Evolutionary conservation across 441 rosid species (phyloP).

Genomic region (Codiaeum variegatum): DNA sequence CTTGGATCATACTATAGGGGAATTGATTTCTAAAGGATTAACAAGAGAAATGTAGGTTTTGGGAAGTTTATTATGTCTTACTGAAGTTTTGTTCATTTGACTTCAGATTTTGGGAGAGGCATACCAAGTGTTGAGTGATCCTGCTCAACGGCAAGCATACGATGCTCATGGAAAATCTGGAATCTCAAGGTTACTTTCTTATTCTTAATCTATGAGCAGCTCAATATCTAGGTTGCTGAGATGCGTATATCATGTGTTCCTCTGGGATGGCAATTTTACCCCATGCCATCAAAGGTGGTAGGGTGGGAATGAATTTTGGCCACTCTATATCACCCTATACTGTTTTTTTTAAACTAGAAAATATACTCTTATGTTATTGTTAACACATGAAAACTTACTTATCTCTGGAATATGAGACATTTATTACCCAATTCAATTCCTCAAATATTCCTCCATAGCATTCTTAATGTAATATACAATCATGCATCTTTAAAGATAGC

Average conservation of each 20-base stretch:
- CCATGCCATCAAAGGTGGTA: neutral
- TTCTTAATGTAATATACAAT: neutral
- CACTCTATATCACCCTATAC: neutral
- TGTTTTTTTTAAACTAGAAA: neutral
- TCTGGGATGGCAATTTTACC: neutral
- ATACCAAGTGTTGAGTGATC: slow-evolving; percentile 92
- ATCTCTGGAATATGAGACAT: neutral
- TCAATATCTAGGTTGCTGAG: slow-evolving; percentile 20
- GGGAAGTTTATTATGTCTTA: slow-evolving; percentile 7
- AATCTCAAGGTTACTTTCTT: slow-evolving; percentile 78
- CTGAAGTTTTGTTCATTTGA: slow-evolving; percentile 20
- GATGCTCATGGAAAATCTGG: slow-evolving; percentile 90
- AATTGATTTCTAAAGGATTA: neutral
- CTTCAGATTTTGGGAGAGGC: slow-evolving; percentile 90
- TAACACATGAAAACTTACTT: too few species aligned
- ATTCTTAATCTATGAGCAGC: slow-evolving; percentile 28
- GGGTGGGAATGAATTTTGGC: neutral
- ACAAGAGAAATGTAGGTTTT: neutral
- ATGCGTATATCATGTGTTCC: slow-evolving; percentile 5
- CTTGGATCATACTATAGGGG: neutral
- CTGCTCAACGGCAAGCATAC: slow-evolving; percentile 86
- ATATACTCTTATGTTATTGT: neutral
- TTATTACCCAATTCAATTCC: neutral
- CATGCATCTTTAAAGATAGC: neutral
- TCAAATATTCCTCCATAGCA: neutral